Evolutionary conservation across 2,329 filamentous ascomycete genomes (phyloP), one percentile per base, ranked within the genome.

Genomic region (Lasiodiplodia sp.): DNA sequence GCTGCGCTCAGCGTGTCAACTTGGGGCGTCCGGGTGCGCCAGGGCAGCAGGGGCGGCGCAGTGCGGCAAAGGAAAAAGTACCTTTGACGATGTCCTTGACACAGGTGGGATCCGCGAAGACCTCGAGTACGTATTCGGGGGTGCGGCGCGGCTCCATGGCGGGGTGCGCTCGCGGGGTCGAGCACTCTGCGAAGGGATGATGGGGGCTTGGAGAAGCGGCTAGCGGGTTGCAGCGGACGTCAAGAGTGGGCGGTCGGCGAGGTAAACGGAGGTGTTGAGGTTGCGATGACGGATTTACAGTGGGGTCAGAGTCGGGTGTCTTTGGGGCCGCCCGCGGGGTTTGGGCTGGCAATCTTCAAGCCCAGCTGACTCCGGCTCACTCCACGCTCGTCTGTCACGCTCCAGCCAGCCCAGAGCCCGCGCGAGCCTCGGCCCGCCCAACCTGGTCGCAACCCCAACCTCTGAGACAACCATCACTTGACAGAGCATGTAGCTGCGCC

Each of bases 61-160:
- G 52, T 51, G 52, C 38, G 34, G 63, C 63, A 56, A 23, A 67
- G 53, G 53, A 51, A 55, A 18, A 28, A 72, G 73, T 79, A 94
- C 94, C 95, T 89, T 95, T 94, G 71, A 98, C 90, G 67, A 98
- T 91, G 78, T 98, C 95, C 79, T 92, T 93, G 72, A 97, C 93
- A 67, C 92, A 96, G 53, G 89, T 88, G 64, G 93, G 92, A 81
- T 98, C 96, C 69, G 94, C 92, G 79, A 97, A 96, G 77, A 97
- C 91, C 79, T 97, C 94, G 78, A 99, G 88, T 73, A 92, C 93
- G 83, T 97, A 97, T 82, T 97, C 94, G 75, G 93, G 93, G 69
- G 92, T 89, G 74, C 84, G 84, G 78, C 87, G 86, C 79, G 84
- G 84, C 74, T 91, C 89, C 89, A 91, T 91, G 63, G 62, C 63